phyloP scores from a whole-genome alignment of 805 yeast species.

The Blastobotrys americana region DNA sequence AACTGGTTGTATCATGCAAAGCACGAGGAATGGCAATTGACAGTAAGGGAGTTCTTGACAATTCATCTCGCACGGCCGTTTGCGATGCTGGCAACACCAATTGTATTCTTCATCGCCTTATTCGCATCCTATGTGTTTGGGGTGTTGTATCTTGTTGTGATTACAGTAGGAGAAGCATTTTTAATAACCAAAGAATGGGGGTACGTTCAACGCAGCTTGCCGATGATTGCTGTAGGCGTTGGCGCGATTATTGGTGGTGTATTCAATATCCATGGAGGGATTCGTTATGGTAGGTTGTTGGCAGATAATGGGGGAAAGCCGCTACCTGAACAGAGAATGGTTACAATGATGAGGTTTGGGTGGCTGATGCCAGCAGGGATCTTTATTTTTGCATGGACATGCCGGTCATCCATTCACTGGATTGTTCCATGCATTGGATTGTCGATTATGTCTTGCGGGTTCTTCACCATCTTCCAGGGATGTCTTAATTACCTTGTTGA shows the following conservation, averaged over 20 bases:
- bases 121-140: slow-evolving; percentile 42
- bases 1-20: slow-evolving; percentile 83
- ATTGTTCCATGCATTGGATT: slow-evolving; percentile 53
- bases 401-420: slow-evolving; percentile 40
- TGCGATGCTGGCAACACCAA: slow-evolving; percentile 54
- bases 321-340: slow-evolving; percentile 54
- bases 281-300: slow-evolving; percentile 26
- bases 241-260: slow-evolving; percentile 31
- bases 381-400: slow-evolving; percentile 60
- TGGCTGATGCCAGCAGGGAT: slow-evolving; percentile 47
- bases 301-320: slow-evolving; percentile 37
- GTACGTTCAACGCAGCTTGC: slow-evolving; percentile 27
- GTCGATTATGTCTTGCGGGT: slow-evolving; percentile 45
- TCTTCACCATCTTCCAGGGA: slow-evolving; percentile 52
- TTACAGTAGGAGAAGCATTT: slow-evolving; percentile 36
- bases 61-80: slow-evolving; percentile 76
- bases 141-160: slow-evolving; percentile 36
- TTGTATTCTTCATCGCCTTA: slow-evolving; percentile 34
- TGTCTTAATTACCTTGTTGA: slow-evolving; percentile 56
- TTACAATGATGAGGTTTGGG: slow-evolving; percentile 43
- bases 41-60: slow-evolving; percentile 58
- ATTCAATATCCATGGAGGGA: slow-evolving; percentile 24
- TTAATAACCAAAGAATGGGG: slow-evolving; percentile 28
- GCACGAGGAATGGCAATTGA: slow-evolving; percentile 76
- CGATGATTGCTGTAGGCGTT: slow-evolving; percentile 30